Conservation (phyloP, 805 yeast species). For the Pichia nanzhaoensis region DNA sequence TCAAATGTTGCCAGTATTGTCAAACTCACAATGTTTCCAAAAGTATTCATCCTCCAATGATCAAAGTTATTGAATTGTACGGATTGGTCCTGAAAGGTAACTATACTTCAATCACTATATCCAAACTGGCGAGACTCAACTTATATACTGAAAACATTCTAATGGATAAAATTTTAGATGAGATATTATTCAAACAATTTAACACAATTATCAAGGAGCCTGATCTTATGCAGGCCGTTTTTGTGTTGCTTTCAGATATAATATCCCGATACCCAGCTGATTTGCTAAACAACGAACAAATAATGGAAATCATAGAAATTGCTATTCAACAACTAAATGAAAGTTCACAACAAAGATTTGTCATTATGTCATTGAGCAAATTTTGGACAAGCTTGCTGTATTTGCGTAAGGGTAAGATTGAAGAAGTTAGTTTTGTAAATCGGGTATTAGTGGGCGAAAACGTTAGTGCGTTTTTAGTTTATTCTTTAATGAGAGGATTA, state of each 20-base stretch:
- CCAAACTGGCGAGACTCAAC: conserved; percentile 1
- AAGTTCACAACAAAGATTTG: conserved; percentile 45
- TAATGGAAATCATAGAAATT: conserved; percentile 26
- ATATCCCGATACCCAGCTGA: conserved; percentile 23
- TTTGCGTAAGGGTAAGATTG: conserved; percentile 37
- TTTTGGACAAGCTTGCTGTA: conserved; percentile 50
- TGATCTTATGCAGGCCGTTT: conserved; percentile 46
- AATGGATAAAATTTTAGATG: conserved; percentile 30
- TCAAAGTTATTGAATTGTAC: conserved; percentile 30
- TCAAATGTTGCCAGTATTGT: conserved; percentile 27
- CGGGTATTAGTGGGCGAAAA: conserved; percentile 27
- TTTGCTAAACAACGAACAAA: conserved; percentile 28
- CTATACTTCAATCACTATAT: conserved; percentile 26
- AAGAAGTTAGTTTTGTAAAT: conserved; percentile 25
- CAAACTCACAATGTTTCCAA: conserved; percentile 34
- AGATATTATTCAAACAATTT: conserved; percentile 33
- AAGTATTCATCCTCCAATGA: conserved; percentile 24
- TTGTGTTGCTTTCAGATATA: conserved; percentile 37
- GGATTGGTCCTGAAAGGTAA: conserved; percentile 28
- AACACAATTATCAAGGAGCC: conserved; percentile 42
- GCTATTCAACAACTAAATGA: conserved; percentile 33
- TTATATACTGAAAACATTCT: conserved; percentile 23
- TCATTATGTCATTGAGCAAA: conserved; percentile 43
- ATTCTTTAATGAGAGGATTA: conserved; percentile 36
- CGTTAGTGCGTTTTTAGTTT: conserved; percentile 29